A percentile compares a stretch with the other conserved stretches of the same genome.
Evolutionary conservation across 1,284 basidiomycete species (phyloP).

Genomic region (Cryptococcus sp.): DNA sequence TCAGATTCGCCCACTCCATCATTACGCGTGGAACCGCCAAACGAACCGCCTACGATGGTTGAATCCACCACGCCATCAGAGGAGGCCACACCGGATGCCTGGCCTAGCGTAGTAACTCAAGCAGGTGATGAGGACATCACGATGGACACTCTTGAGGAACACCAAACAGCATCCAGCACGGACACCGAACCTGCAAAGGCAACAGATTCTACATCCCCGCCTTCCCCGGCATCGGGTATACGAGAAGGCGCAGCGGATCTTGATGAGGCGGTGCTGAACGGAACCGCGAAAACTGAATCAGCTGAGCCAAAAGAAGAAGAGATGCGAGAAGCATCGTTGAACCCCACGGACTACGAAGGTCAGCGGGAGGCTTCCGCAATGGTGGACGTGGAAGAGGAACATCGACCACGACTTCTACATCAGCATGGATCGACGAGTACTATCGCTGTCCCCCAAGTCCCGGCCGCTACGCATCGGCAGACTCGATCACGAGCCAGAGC

Average conservation of each 20-base stretch:
- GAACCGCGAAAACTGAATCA: too few relatives aligned
- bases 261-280: too few relatives aligned
- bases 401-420: conserved; percentile 7
- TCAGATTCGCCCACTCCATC: conserved; percentile 7
- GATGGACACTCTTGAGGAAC: background rate
- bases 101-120: background rate
- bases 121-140: background rate
- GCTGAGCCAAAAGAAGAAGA: background rate
- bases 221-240: too few relatives aligned
- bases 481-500: conserved; percentile 11
- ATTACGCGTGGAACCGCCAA: conserved; percentile 10
- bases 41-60: conserved; percentile 1
- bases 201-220: too few relatives aligned
- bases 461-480: conserved; percentile 7
- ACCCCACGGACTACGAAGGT: background rate
- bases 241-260: too few relatives aligned
- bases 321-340: background rate
- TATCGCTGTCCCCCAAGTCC: background rate
- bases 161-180: too few relatives aligned
- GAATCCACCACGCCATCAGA: background rate
- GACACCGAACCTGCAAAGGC: too few relatives aligned
- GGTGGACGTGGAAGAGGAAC: too few relatives aligned
- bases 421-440: conserved; percentile 22
- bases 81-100: too few relatives aligned
- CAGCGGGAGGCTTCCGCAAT: too few relatives aligned